These are phyloP conservation scores for Penicillium sp. DNA, from an alignment of 2,329 filamentous ascomycete genomes.

Conservation along the genomic window DNA sequence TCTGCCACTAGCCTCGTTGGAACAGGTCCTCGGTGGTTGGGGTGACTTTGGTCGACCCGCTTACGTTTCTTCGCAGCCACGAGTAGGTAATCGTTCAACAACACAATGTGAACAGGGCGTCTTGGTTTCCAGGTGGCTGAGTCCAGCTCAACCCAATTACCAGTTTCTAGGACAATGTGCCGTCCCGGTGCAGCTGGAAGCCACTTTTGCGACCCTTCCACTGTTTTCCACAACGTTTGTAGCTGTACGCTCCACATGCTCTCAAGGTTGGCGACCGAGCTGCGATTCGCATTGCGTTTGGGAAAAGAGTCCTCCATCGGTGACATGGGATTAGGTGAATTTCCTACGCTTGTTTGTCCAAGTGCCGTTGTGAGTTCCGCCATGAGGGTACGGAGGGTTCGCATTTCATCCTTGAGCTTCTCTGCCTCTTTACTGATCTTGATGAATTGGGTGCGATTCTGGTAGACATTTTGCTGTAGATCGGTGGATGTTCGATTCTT, in stretches of 20 bases:
- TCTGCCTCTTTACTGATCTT: conserved; percentile 99
- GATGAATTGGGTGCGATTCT: conserved; percentile 96
- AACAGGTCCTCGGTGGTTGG: conserved; percentile 39
- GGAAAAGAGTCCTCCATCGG: conserved; percentile 44
- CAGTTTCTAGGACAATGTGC: conserved; percentile 86
- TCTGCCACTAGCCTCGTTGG: conserved; percentile 77
- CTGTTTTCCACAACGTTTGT: conserved; percentile 83
- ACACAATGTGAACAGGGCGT: conserved; percentile 77
- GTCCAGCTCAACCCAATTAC: conserved; percentile 90
- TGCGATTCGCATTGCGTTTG: conserved; percentile 64
- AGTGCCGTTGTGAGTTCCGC: conserved; percentile 73
- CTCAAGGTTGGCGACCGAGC: conserved; percentile 69
- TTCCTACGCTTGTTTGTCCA: conserved; percentile 36
- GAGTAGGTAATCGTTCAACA: conserved; percentile 89
- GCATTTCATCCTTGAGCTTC: conserved; percentile 94
- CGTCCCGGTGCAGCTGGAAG: conserved; percentile 81
- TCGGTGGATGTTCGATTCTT: conserved; percentile 72
- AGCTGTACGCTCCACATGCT: conserved; percentile 60
- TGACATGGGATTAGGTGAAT: conserved; percentile 49
- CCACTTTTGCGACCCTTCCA: conserved; percentile 97
- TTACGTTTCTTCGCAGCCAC: conserved; percentile 90
- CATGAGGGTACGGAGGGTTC: conserved; percentile 79
- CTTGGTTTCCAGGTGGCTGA: conserved; percentile 93
- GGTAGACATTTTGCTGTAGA: conserved; percentile 88
- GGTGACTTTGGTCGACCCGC: conserved; percentile 57